A percentile compares a stretch with the other conserved stretches of the same genome.
Evolutionary conservation across 2,329 filamentous ascomycete species (phyloP).

Genomic region (Beauveria varroae): DNA sequence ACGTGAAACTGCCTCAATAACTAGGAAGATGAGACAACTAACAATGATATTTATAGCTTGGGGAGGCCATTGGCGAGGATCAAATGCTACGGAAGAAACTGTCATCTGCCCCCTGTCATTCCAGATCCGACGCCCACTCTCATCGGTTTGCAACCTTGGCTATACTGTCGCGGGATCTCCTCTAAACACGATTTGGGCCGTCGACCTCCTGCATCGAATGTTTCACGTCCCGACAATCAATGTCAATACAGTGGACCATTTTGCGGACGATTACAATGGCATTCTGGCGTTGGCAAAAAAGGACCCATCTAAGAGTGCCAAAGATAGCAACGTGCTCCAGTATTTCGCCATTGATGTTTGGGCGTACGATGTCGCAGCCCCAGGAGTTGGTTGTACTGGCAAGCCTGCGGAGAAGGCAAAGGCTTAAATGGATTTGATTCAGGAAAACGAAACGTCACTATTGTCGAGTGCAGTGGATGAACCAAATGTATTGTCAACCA

Average conservation of each 20-base stretch:
- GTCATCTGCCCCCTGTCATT: constrained; percentile 63
- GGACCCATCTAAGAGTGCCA: constrained; percentile 38
- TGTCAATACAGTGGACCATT: constrained; percentile 55
- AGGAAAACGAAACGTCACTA: background rate
- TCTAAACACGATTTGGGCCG: constrained; percentile 57
- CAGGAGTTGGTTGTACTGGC: constrained; percentile 55
- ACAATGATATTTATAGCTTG: constrained; percentile 37
- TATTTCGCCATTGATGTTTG: constrained; percentile 64
- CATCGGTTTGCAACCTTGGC: constrained; percentile 53
- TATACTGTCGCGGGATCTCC: constrained; percentile 51
- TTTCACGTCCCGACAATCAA: constrained; percentile 55
- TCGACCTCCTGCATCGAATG: constrained; percentile 59
- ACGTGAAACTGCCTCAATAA: constrained; percentile 13
- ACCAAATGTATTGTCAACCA: constrained; percentile 27
- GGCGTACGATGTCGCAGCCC: constrained; percentile 56
- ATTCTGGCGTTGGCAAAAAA: constrained; percentile 43
- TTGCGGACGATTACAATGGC: constrained; percentile 49
- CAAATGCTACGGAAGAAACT: constrained; percentile 57
- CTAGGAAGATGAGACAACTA: background rate
- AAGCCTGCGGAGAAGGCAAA: constrained; percentile 17
- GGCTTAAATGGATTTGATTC: background rate
- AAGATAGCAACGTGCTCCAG: constrained; percentile 56
- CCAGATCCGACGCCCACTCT: constrained; percentile 46
- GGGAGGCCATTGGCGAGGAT: constrained; percentile 61
- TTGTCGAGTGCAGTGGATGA: background rate